phyloP scores from a whole-genome alignment of 1,139 yeast species.

The Entelexis paramagnoliae region DNA sequence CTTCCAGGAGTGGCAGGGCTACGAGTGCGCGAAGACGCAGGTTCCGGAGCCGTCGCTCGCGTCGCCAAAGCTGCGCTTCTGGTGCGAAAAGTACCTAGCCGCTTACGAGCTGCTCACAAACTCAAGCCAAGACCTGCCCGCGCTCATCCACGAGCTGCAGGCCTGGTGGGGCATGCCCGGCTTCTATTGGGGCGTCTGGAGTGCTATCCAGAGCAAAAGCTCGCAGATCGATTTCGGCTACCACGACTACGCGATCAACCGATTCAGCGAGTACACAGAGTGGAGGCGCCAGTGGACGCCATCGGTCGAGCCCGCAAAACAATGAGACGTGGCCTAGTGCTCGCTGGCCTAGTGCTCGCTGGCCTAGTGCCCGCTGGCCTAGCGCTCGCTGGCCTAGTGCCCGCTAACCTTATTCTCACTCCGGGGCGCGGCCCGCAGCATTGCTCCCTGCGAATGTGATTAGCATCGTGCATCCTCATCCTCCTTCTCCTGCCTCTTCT shows the following conservation, averaged over 20 bases:
- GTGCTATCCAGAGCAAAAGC: conserved; percentile 61
- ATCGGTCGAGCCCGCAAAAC: not conserved
- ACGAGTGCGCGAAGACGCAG: conserved; percentile 52
- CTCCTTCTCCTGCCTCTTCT: too few species aligned
- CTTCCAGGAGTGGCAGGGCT: conserved; percentile 82
- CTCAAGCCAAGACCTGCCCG: conserved; percentile 27
- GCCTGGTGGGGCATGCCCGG: conserved; percentile 72
- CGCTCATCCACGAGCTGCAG: conserved; percentile 46
- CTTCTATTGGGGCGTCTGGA: conserved; percentile 81
- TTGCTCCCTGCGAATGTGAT: too few species aligned
- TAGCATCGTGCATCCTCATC: not conserved
- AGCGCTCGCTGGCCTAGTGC: too few species aligned
- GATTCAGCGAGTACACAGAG: conserved; percentile 58
- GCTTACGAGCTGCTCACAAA: conserved; percentile 22
- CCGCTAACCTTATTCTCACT: too few species aligned
- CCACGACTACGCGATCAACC: conserved; percentile 46
- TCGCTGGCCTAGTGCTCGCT: too few species aligned
- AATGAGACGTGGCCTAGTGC: not conserved
- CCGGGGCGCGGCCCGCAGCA: too few species aligned
- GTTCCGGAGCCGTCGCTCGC: conserved; percentile 45
- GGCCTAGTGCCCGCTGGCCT: too few species aligned
- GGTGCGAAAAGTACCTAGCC: conserved; percentile 36
- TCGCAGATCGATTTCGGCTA: conserved; percentile 70
- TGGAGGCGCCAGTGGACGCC: conserved; percentile 40
- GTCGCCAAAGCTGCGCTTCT: conserved; percentile 42